Evolutionary conservation across 345 rosid genomes (phyloP).

Genomic region (Carallia brachiata): DNA sequence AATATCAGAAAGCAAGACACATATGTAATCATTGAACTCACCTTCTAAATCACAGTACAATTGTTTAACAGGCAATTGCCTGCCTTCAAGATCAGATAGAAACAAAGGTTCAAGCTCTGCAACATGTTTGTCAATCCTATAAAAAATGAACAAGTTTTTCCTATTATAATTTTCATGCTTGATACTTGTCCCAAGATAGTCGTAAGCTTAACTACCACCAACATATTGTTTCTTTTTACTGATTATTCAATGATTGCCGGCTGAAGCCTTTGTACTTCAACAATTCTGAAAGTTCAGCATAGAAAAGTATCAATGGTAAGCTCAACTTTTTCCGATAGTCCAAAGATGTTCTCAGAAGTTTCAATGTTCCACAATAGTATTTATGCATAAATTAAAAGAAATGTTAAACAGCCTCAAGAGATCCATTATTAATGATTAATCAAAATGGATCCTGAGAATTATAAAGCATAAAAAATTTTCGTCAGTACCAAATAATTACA

Average conservation of each 20-base stretch:
- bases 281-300: constrained; percentile 63
- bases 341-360: constrained; percentile 62
- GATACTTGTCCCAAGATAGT: constrained; percentile 9
- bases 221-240: constrained; percentile 18
- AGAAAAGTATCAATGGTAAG: constrained; percentile 58
- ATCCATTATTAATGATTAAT: not conserved
- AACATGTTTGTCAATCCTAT: constrained; percentile 68
- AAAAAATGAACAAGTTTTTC: constrained; percentile 17
- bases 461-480: not conserved
- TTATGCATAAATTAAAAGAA: constrained; percentile 39
- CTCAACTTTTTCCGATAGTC: constrained; percentile 63
- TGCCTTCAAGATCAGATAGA: constrained; percentile 67
- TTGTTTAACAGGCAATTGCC: constrained; percentile 40
- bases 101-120: constrained; percentile 77
- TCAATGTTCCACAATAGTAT: constrained; percentile 66
- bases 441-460: not conserved
- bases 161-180: not conserved
- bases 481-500: not conserved
- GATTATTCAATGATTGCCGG: constrained; percentile 76
- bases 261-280: constrained; percentile 53
- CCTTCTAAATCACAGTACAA: constrained; percentile 66
- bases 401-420: constrained; percentile 10
- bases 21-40: constrained; percentile 12
- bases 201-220: constrained; percentile 17
- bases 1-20: constrained; percentile 14